Evolutionary conservation across 306 rosid genomes (phyloP).

Genomic region (Oemleria cerasiformis): DNA sequence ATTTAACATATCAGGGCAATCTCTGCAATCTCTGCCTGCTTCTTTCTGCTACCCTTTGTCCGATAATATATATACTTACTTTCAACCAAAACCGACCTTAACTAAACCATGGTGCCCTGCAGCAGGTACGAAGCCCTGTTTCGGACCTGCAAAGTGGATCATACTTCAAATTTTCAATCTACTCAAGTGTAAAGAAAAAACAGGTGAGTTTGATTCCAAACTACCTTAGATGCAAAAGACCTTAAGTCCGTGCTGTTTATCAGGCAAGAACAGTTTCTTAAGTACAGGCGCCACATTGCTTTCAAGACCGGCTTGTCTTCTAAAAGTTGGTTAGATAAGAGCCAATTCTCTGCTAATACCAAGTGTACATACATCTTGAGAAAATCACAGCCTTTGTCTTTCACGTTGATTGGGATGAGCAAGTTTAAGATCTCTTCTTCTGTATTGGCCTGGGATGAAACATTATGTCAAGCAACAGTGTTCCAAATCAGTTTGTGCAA

Average conservation of each 20-base stretch:
- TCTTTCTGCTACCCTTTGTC: neutral
- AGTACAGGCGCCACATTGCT: conserved; percentile 62
- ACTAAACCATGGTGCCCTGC: conserved; percentile 44
- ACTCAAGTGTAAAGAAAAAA: conserved; percentile 20
- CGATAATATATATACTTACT: neutral
- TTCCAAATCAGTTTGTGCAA: neutral
- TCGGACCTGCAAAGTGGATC: conserved; percentile 61
- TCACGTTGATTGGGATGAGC: conserved; percentile 52
- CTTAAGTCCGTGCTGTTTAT: conserved; percentile 79
- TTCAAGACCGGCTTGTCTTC: conserved; percentile 42
- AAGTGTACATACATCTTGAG: conserved; percentile 70
- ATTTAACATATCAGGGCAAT: neutral
- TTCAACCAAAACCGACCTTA: neutral
- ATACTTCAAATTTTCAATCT: neutral
- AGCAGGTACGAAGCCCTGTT: conserved; percentile 73
- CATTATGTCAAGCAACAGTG: conserved; percentile 5
- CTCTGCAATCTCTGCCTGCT: neutral
- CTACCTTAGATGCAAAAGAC: conserved; percentile 75
- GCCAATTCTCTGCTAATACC: conserved; percentile 80
- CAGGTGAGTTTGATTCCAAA: conserved; percentile 19
- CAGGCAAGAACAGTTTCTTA: conserved; percentile 64
- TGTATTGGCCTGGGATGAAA: conserved; percentile 45
- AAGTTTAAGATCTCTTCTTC: conserved; percentile 58
- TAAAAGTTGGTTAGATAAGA: conserved; percentile 36
- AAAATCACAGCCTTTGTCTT: conserved; percentile 65